These are phyloP conservation scores for Salix purpurea DNA, from an alignment of 345 rosid species.

Conservation along the genomic window DNA sequence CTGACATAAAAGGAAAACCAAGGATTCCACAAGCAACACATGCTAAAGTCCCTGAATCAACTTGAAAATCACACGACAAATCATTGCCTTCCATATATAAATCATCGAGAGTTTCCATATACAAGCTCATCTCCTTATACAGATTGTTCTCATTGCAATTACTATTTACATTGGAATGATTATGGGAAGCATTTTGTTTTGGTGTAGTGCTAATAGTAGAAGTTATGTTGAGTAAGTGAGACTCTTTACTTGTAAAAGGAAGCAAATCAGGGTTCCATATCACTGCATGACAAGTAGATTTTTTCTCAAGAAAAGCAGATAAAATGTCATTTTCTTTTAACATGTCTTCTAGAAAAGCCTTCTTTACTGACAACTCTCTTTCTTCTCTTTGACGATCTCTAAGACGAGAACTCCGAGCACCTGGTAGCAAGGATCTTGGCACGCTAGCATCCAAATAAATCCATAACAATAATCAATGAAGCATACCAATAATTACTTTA, in stretches of 20 bases:
- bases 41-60: constrained; percentile 76
- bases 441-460: constrained; percentile 52
- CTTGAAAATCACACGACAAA: constrained; percentile 79
- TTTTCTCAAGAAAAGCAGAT: constrained; percentile 52
- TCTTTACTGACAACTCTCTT: constrained; percentile 82
- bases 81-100: constrained; percentile 65
- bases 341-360: constrained; percentile 86
- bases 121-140: constrained; percentile 75
- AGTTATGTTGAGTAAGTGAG: constrained; percentile 33
- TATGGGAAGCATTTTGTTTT: constrained; percentile 30
- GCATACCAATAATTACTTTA: background rate
- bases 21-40: constrained; percentile 98
- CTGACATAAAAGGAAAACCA: constrained; percentile 97
- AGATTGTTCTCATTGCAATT: constrained; percentile 39
- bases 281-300: constrained; percentile 44
- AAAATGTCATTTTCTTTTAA: constrained; percentile 58
- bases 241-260: constrained; percentile 48
- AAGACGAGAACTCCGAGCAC: constrained; percentile 91
- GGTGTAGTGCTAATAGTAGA: constrained; percentile 24
- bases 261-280: constrained; percentile 85
- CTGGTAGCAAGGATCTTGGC: constrained; percentile 89
- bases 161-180: constrained; percentile 33
- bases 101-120: constrained; percentile 71
- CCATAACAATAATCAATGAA: constrained; percentile 10
- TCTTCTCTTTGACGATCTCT: constrained; percentile 92